Percentiles rank a stretch among this genome's conserved stretches.
Evolutionary conservation across 2,329 filamentous ascomycete genomes (phyloP).

Genomic region (Mollisiaceae sp.): DNA sequence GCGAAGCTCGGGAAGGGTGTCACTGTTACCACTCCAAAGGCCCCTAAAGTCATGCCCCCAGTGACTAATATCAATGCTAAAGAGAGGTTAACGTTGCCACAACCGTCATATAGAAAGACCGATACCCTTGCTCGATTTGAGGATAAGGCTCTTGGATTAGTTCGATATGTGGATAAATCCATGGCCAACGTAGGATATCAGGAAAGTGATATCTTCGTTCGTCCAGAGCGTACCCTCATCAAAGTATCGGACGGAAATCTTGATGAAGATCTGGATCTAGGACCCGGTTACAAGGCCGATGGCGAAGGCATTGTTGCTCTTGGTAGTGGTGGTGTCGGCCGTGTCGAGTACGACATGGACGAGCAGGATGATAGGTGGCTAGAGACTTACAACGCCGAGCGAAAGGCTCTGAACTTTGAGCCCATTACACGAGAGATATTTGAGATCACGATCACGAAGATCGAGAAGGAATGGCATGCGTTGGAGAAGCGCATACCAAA

Average conservation of each 20-base stretch:
- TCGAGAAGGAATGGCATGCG: conserved; percentile 98
- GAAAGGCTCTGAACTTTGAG: conserved; percentile 76
- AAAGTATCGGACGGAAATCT: conserved; percentile 64
- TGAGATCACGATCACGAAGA: conserved; percentile 97
- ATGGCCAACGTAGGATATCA: conserved; percentile 98
- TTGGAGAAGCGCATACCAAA: conserved; percentile 97
- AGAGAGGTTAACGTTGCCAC: conserved; percentile 78
- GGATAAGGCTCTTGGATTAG: conserved; percentile 81
- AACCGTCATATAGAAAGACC: conserved; percentile 76
- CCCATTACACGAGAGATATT: conserved; percentile 92
- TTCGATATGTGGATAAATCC: conserved; percentile 91
- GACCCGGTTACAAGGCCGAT: conserved; percentile 55
- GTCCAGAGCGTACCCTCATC: conserved; percentile 74
- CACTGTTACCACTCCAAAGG: conserved; percentile 47
- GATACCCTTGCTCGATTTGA: conserved; percentile 82
- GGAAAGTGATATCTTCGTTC: conserved; percentile 87
- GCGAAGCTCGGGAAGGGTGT: conserved; percentile 40
- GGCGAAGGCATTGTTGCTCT: conserved; percentile 59
- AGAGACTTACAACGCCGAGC: conserved; percentile 78
- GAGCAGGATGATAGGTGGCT: conserved; percentile 99
- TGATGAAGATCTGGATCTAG: conserved; percentile 62
- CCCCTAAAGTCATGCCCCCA: conserved; percentile 69
- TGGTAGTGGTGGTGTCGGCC: conserved; percentile 64
- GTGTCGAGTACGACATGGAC: conserved; percentile 99
- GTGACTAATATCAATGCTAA: conserved; percentile 75